Conservation (phyloP, 495 filamentous ascomycete genomes). For the Penicillium lividum region DNA sequence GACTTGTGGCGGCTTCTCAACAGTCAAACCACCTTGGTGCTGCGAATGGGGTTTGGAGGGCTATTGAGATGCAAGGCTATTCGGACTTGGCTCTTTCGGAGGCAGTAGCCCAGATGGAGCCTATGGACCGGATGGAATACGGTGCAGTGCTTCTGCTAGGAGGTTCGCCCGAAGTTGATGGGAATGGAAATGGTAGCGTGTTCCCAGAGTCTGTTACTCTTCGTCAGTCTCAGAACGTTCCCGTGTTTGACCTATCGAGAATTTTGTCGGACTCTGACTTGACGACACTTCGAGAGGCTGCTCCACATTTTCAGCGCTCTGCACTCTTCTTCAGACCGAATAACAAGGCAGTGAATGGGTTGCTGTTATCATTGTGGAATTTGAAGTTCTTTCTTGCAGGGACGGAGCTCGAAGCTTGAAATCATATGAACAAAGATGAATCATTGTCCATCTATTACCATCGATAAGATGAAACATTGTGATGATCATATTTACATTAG, state of each 20-base stretch:
- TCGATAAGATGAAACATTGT: neutral
- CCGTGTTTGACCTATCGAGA: constrained; percentile 44
- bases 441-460: no score
- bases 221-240: constrained; percentile 36
- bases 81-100: constrained; percentile 31
- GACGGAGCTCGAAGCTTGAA: neutral
- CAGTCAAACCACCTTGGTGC: constrained; percentile 23
- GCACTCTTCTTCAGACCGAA: constrained; percentile 42
- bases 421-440: neutral
- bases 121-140: constrained; percentile 30
- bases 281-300: constrained; percentile 25
- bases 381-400: constrained; percentile 59
- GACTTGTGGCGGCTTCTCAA: constrained; percentile 24
- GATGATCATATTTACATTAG: neutral
- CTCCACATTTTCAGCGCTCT: constrained; percentile 25
- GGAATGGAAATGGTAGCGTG: neutral
- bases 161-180: neutral
- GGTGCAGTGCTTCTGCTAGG: constrained; percentile 36
- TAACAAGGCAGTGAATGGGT: constrained; percentile 39
- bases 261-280: constrained; percentile 40
- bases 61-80: constrained; percentile 26
- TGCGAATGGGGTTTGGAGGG: constrained; percentile 36
- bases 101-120: constrained; percentile 26
- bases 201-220: constrained; percentile 30
- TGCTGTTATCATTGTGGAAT: constrained; percentile 66